These are phyloP conservation scores for Vickermania ingenoplastis DNA, from an alignment of 208 protist species.

Conservation along the genomic window DNA sequence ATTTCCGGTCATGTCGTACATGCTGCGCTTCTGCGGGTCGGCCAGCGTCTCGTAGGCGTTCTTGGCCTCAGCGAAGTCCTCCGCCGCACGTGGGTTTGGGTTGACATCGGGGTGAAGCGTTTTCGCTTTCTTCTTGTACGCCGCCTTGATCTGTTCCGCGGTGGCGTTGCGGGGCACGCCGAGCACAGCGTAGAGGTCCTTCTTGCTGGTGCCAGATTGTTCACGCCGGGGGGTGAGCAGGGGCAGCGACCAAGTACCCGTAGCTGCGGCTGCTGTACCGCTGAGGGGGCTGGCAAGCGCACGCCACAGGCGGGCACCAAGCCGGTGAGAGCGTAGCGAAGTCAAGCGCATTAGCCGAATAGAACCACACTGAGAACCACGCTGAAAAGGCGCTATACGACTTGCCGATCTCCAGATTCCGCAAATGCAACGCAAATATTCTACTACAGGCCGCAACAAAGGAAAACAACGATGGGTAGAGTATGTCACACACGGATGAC, in stretches of 20 bases:
- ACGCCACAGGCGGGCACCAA: too few relatives aligned
- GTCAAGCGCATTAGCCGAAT: too few relatives aligned
- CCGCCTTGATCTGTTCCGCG: slow-evolving; percentile 74
- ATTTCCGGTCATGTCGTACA: slow-evolving; percentile 89
- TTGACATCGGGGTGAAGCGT: slow-evolving; percentile 85
- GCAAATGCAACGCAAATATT: too few relatives aligned
- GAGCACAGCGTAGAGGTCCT: slow-evolving; percentile 77
- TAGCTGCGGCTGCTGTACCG: too few relatives aligned
- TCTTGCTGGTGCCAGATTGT: slow-evolving; percentile 29
- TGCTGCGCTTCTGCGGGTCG: slow-evolving; percentile 84
- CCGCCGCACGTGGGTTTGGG: slow-evolving; percentile 59
- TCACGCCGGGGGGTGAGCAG: slow-evolving; percentile 12
- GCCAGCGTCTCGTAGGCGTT: slow-evolving; percentile 85
- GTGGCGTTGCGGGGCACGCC: slow-evolving; percentile 71
- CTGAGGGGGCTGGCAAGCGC: neutral
- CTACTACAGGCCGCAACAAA: too few relatives aligned
- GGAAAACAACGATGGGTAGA: too few relatives aligned
- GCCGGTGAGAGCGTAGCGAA: too few relatives aligned
- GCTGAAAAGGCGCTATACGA: neutral
- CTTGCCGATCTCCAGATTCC: neutral
- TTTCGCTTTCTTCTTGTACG: slow-evolving; percentile 82
- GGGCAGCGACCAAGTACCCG: neutral
- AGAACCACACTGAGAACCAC: too few relatives aligned
- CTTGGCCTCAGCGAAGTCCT: slow-evolving; percentile 87
- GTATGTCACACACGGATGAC: too few relatives aligned